Conservation (phyloP, 2,329 filamentous ascomycete species). For the Epichloe typhina region DNA sequence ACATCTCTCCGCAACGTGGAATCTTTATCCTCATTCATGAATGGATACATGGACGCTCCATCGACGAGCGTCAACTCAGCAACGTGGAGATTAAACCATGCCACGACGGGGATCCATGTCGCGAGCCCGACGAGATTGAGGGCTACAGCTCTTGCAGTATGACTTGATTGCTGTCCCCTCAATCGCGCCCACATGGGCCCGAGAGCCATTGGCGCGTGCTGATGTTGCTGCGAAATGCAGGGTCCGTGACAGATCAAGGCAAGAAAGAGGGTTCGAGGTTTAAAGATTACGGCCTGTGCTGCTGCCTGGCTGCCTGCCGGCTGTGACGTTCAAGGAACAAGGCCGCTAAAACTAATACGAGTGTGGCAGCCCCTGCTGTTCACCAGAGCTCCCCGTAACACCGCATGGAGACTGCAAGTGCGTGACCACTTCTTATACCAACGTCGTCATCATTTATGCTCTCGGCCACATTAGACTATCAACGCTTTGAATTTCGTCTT, state of each 20-base stretch:
- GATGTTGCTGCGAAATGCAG: background rate
- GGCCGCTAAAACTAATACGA: too few species aligned
- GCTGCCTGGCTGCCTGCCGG: too few species aligned
- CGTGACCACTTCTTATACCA: too few species aligned
- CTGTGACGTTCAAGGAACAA: too few species aligned
- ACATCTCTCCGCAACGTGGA: conserved; percentile 39
- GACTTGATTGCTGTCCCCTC: conserved; percentile 11
- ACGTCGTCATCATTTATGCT: too few species aligned
- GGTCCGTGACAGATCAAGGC: too few species aligned
- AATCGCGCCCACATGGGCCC: conserved; percentile 22
- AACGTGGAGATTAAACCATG: conserved; percentile 49
- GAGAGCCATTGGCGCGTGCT: background rate
- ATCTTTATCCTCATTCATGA: conserved; percentile 54
- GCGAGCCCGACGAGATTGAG: conserved; percentile 38
- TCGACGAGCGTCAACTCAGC: conserved; percentile 43
- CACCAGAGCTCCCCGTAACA: too few species aligned
- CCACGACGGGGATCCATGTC: conserved; percentile 48
- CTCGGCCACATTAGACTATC: too few species aligned
- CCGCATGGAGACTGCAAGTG: too few species aligned
- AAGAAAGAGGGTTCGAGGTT: too few species aligned
- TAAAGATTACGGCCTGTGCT: too few species aligned
- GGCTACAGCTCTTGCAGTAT: conserved; percentile 21
- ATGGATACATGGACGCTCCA: conserved; percentile 64
- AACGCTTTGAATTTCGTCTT: background rate
- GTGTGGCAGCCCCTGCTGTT: too few species aligned